phyloP scores from a whole-genome alignment of 106 monocot genomes.

The Chionographis japonica region DNA sequence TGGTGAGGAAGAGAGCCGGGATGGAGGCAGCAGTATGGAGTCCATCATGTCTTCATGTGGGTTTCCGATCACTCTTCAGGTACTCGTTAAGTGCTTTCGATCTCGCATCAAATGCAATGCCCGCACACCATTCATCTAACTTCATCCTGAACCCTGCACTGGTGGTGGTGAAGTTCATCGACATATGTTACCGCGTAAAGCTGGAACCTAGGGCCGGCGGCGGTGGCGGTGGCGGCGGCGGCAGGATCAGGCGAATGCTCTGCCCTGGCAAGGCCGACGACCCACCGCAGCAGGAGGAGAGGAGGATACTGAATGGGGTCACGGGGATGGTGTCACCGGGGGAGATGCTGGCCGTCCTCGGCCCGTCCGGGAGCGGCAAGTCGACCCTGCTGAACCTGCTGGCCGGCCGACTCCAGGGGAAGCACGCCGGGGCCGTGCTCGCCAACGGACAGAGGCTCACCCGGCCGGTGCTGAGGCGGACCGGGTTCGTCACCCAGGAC shows the following conservation, averaged over 20 bases:
- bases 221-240: too few species aligned
- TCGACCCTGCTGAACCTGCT: constrained; percentile 45
- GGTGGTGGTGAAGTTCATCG: constrained; percentile 17
- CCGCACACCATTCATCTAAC: not conserved
- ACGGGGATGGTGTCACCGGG: constrained; percentile 36
- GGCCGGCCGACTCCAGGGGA: constrained; percentile 23
- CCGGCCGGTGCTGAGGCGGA: constrained; percentile 18
- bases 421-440: constrained; percentile 32
- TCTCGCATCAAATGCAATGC: not conserved
- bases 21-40: too few species aligned
- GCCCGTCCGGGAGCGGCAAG: constrained; percentile 72
- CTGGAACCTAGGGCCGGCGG: not conserved
- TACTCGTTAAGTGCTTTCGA: too few species aligned
- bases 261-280: not conserved
- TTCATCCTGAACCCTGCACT: not conserved
- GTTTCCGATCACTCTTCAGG: too few species aligned
- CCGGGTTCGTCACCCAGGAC: constrained; percentile 77
- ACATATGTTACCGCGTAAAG: constrained; percentile 24
- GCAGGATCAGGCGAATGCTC: not conserved
- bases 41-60: too few species aligned
- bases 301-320: constrained; percentile 28
- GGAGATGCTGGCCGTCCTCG: constrained; percentile 53
- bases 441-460: constrained; percentile 20
- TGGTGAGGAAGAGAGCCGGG: too few species aligned
- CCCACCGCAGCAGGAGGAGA: constrained; percentile 4